phyloP scores from a whole-genome alignment of 2,329 filamentous ascomycete genomes.

The Calonectria fujianensis region DNA sequence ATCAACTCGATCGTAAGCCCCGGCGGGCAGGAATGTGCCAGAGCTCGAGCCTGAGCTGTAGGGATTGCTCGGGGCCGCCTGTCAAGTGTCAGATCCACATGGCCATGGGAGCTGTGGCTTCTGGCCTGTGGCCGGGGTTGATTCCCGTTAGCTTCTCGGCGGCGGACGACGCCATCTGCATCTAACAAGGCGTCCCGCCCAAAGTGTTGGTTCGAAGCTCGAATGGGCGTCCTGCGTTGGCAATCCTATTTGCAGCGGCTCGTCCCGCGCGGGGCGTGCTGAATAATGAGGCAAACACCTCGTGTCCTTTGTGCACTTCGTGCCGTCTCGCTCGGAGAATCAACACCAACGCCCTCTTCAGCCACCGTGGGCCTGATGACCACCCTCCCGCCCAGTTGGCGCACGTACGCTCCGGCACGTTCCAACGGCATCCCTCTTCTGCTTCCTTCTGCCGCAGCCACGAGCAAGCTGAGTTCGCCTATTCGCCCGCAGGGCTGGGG shows the following conservation, averaged over 20 bases:
- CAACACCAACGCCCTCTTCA: slow-evolving; percentile 12
- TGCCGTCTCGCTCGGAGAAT: slow-evolving; percentile 3
- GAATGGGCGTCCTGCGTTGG: slow-evolving; percentile 8
- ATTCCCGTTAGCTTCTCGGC: not conserved
- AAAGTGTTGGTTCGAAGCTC: slow-evolving; percentile 15
- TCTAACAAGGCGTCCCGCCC: slow-evolving; percentile 19
- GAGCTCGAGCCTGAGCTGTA: slow-evolving; percentile 2
- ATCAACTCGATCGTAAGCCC: not conserved
- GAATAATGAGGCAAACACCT: slow-evolving; percentile 34
- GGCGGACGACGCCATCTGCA: slow-evolving; percentile 13
- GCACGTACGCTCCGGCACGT: slow-evolving; percentile 6
- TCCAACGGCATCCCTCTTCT: slow-evolving; percentile 12
- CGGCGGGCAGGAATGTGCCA: slow-evolving; percentile 1
- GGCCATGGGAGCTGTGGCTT: not conserved
- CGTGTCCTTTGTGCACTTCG: not conserved
- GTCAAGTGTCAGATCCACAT: slow-evolving; percentile 26
- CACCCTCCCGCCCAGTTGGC: slow-evolving; percentile 13
- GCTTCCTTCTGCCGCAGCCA: slow-evolving; percentile 15
- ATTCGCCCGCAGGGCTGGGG: not conserved
- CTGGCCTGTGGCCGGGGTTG: not conserved
- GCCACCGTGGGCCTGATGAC: slow-evolving; percentile 25
- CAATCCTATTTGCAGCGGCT: slow-evolving; percentile 37
- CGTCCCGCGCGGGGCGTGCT: slow-evolving; percentile 25
- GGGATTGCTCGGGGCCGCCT: slow-evolving; percentile 2
- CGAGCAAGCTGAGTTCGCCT: not conserved